phyloP scores from a whole-genome alignment of 2,329 filamentous ascomycete species.

The Verticillium dahliae region DNA sequence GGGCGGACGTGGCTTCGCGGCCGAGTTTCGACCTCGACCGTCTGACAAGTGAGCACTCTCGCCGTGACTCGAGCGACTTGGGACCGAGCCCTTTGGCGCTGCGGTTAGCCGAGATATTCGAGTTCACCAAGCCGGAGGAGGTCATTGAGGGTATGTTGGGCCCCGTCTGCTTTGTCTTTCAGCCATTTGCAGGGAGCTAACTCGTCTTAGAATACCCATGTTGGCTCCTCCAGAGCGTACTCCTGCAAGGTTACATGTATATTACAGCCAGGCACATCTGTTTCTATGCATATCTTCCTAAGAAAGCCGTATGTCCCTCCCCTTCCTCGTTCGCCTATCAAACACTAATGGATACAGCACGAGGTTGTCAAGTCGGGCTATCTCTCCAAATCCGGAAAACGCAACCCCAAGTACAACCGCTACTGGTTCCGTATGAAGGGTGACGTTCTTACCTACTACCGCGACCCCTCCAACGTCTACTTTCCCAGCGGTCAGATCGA shows the following conservation, averaged over 20 bases:
- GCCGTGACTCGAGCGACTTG: conserved; percentile 11
- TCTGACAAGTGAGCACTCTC: conserved; percentile 29
- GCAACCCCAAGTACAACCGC: conserved; percentile 79
- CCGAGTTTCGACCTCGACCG: conserved; percentile 51
- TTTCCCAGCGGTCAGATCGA: conserved; percentile 91
- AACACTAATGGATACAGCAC: conserved; percentile 36
- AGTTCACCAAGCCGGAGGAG: conserved; percentile 74
- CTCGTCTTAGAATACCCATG: conserved; percentile 71
- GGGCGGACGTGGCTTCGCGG: conserved; percentile 54
- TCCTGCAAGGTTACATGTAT: conserved; percentile 93
- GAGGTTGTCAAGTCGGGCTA: conserved; percentile 80
- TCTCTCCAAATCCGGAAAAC: conserved; percentile 79
- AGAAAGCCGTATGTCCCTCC: conserved; percentile 58
- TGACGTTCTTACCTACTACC: conserved; percentile 86
- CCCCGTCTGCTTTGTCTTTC: neutral
- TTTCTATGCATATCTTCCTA: conserved; percentile 95
- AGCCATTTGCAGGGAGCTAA: neutral
- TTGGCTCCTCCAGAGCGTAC: conserved; percentile 84
- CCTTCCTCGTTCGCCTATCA: conserved; percentile 2
- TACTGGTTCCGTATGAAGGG: conserved; percentile 94
- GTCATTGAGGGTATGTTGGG: conserved; percentile 62
- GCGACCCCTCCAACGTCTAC: conserved; percentile 77
- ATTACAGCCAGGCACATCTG: conserved; percentile 89
- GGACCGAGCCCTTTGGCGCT: conserved; percentile 57
- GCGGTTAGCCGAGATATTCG: conserved; percentile 76